phyloP scores from a whole-genome alignment of 805 yeast species.

The Teunomyces lycoperdinae region DNA sequence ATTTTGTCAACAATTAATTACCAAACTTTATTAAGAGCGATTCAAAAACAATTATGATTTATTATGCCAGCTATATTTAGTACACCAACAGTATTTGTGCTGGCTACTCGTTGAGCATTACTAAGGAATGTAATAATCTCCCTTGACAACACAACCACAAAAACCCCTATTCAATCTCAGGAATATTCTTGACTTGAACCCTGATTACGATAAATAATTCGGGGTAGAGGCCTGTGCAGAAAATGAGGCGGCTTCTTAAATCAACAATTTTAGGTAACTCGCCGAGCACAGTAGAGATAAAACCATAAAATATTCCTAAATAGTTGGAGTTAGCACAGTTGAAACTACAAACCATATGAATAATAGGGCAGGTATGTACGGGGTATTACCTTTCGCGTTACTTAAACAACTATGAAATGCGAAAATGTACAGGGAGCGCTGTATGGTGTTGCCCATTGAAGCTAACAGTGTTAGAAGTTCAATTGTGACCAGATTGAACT shows the following conservation, averaged over 20 bases:
- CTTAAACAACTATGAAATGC: no score
- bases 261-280: neutral
- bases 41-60: no score
- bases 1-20: no score
- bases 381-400: no score
- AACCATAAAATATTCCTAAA: neutral
- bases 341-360: neutral
- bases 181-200: neutral
- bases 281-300: neutral
- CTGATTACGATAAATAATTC: neutral
- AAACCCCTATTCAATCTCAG: neutral
- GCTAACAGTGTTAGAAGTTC: no score
- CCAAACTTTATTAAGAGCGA: no score
- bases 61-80: no score
- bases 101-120: neutral
- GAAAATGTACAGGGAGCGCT: no score
- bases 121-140: neutral
- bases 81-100: neutral
- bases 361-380: neutral
- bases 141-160: neutral
- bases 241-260: neutral
- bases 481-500: no score
- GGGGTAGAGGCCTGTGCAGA: neutral
- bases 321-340: neutral
- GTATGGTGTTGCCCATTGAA: no score